Base-by-base conservation (phyloP, 2,329 filamentous ascomycete genomes). In the Exophiala sideris region DNA sequence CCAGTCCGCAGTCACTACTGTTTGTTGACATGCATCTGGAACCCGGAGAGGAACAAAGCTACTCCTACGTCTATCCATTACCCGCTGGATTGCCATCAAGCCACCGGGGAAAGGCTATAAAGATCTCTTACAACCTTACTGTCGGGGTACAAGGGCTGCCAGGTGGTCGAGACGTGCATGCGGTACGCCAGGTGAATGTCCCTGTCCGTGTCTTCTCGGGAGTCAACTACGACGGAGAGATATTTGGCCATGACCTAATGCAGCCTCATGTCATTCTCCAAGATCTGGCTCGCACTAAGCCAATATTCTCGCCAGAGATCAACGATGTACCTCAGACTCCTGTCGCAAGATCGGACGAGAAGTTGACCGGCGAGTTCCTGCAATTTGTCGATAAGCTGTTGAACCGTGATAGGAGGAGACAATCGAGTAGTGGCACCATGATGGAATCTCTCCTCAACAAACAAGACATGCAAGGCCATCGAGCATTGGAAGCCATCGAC, bases 181-280 rank as follows among this genome's bases (percentile, higher is more conserved):
- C 90, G 64, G 86, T 97, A 42, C 89, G 87, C 64, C 89, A 90
- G n/a, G 87, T 96, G 39, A 92, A 95, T 60, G 79, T 96, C 24
- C 94, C 94, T 0, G 96, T 99, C 67, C 84, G 94, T 39, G 88
- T 99, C 2, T 83, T 97, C 48, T 92, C 92, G 38, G 94, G 92
- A 63, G 92, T 99, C 35, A 95, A 95, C 72, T 84, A 83, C 56
- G 82, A 90, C 63, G 92, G 92, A 60, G 89, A 95, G 65, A 87
- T 95, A 33, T 79, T 96, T 11, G 90, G 91, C 1, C 92, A 99
- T 70, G 92, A 99, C 70, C 77, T 99, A 11, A 95, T 96, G 87
- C 87, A 85, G 36, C 94, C 94, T 0, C 96, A 97, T 67, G 88
- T 97, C 29, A 78, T 97, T 49, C 79, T 97, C 41, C 86, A 85